Conservation (phyloP, 2,329 filamentous ascomycete species). For the Aspergillus ibericus region DNA sequence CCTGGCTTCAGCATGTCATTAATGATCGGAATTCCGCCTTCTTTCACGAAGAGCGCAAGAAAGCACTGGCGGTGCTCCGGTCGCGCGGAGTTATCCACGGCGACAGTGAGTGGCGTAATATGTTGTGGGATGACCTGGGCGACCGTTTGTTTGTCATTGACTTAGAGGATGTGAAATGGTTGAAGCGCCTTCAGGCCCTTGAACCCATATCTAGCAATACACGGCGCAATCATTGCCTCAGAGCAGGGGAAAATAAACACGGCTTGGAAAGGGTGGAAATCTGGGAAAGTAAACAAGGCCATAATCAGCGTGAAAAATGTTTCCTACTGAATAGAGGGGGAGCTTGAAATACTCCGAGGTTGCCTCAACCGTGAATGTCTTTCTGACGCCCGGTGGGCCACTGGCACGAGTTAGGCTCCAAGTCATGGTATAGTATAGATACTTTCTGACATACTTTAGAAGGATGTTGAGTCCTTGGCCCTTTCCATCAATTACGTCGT, state of each 20-base stretch:
- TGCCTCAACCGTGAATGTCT: no score
- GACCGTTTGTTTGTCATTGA: constrained; percentile 24
- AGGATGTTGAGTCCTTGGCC: no score
- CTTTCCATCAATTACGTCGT: no score
- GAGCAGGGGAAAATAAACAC: background rate
- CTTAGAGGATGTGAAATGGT: constrained; percentile 27
- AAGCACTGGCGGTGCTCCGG: constrained; percentile 15
- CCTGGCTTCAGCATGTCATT: constrained; percentile 13
- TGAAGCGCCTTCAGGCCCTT: constrained; percentile 18
- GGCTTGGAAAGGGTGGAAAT: background rate
- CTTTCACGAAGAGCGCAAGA: constrained; percentile 17
- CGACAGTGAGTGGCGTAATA: constrained; percentile 27
- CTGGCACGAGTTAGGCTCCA: no score
- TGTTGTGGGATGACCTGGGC: constrained; percentile 23
- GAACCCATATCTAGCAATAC: constrained; percentile 17
- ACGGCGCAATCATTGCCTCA: background rate
- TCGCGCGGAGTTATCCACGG: constrained; percentile 19
- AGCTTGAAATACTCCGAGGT: no score
- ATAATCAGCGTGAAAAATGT: no score
- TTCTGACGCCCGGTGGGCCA: no score
- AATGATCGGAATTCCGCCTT: constrained; percentile 16
- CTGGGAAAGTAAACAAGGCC: no score
- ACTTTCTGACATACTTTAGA: no score
- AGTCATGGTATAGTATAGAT: no score
- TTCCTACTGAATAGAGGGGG: no score